A percentile compares a stretch with the other conserved stretches of the same genome.
These are phyloP conservation scores for Epicoccum sorghinum DNA, from an alignment of 2,329 filamentous ascomycete species.

Conservation along the genomic window DNA sequence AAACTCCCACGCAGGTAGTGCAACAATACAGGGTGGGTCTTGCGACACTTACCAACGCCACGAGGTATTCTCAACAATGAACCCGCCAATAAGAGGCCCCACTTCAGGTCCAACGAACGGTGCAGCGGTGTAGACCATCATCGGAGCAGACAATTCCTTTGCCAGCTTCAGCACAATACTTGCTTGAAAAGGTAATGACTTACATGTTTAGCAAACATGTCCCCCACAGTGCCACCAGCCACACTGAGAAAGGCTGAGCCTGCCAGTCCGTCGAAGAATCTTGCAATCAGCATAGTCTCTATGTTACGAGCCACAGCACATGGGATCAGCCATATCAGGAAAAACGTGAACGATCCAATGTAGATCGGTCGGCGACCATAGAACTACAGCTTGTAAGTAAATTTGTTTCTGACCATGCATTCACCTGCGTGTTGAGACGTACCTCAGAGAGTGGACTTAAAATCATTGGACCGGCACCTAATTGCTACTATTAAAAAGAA, in stretches of 20 bases:
- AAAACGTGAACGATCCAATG: slow-evolving; percentile 73
- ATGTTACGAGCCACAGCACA: slow-evolving; percentile 83
- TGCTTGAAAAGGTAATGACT: slow-evolving; percentile 16
- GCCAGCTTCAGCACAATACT: slow-evolving; percentile 13
- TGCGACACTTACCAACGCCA: slow-evolving; percentile 59
- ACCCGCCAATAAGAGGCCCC: slow-evolving; percentile 71
- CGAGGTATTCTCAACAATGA: slow-evolving; percentile 75
- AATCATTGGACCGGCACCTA: slow-evolving; percentile 64
- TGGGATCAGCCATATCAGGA: slow-evolving; percentile 80
- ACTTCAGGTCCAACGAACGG: slow-evolving; percentile 63
- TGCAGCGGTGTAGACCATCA: slow-evolving; percentile 71
- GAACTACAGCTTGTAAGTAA: slow-evolving; percentile 58
- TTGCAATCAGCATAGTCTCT: slow-evolving; percentile 75
- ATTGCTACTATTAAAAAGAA: slow-evolving; percentile 25
- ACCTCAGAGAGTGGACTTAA: slow-evolving; percentile 60
- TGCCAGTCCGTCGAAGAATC: slow-evolving; percentile 78
- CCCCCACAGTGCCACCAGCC: slow-evolving; percentile 83
- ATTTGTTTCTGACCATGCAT: slow-evolving; percentile 6
- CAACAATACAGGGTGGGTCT: slow-evolving; percentile 13
- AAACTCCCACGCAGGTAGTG: slow-evolving; percentile 8
- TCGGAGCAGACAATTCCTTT: slow-evolving; percentile 73
- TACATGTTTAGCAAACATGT: slow-evolving; percentile 54
- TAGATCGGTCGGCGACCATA: slow-evolving; percentile 85
- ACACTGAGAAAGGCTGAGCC: slow-evolving; percentile 70
- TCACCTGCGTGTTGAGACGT: slow-evolving; percentile 19